Evolutionary conservation across 148 eudicot species (phyloP).

Genomic region (Arbutus unedo): DNA sequence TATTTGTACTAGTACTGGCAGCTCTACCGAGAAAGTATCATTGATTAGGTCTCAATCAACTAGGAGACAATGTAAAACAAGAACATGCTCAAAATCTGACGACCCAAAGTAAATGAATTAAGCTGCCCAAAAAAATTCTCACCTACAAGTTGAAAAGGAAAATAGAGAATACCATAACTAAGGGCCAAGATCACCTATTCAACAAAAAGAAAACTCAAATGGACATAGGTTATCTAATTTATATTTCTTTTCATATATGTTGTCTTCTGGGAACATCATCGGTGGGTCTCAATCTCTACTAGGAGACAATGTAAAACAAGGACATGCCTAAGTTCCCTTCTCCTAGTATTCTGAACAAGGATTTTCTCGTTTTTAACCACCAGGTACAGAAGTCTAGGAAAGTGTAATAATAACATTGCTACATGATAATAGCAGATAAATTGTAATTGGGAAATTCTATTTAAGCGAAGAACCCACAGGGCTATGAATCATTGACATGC

Average conservation of each 20-base stretch:
- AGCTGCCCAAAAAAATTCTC: too few relatives aligned
- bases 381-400: background rate
- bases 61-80: background rate
- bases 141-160: too few relatives aligned
- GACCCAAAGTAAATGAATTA: background rate
- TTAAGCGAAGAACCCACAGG: background rate
- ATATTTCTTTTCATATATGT: background rate
- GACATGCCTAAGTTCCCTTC: background rate
- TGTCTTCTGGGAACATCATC: background rate
- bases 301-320: background rate
- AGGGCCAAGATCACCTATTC: too few relatives aligned
- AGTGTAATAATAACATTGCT: background rate
- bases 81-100: conserved; percentile 7
- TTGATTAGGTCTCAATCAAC: background rate
- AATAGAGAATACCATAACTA: too few relatives aligned
- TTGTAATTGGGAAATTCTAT: background rate
- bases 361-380: background rate
- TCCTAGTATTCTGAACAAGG: background rate
- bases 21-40: background rate
- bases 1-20: too few relatives aligned
- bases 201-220: background rate
- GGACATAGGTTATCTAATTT: background rate
- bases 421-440: background rate
- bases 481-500: background rate
- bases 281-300: background rate